phyloP scores from a whole-genome alignment of 305 asterid species.

The Rubia occidens region DNA sequence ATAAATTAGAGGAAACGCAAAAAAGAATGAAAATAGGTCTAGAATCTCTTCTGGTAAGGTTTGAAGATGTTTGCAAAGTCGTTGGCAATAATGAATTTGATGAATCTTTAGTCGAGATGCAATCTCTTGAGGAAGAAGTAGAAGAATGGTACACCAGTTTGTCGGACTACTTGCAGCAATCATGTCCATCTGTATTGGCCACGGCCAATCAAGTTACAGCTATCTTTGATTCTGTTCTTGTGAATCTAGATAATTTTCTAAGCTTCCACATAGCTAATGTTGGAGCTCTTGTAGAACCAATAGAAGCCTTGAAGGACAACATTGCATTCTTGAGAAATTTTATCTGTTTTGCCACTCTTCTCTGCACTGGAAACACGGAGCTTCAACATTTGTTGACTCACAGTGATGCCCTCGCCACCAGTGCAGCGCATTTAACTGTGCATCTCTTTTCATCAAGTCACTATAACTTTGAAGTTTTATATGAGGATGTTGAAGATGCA shows the following conservation, averaged over 20 bases:
- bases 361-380: neutral
- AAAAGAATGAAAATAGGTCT: neutral
- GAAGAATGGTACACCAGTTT: neutral
- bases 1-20: neutral
- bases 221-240: neutral
- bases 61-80: neutral
- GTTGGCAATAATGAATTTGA: neutral
- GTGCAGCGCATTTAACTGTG: constrained; percentile 1
- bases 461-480: constrained; percentile 3
- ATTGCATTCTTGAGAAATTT: constrained; percentile 1
- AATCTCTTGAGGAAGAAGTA: neutral
- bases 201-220: neutral
- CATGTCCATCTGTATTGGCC: neutral
- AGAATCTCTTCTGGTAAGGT: neutral
- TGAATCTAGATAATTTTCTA: neutral
- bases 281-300: neutral
- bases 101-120: neutral
- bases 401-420: neutral
- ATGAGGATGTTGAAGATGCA: neutral
- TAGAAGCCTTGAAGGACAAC: neutral
- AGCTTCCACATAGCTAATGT: neutral
- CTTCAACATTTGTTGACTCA: constrained; percentile 2
- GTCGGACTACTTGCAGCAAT: neutral
- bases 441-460: neutral
- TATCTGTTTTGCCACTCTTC: neutral